phyloP scores from a whole-genome alignment of 208 protist genomes.

The Leishmania martiniquensis region DNA sequence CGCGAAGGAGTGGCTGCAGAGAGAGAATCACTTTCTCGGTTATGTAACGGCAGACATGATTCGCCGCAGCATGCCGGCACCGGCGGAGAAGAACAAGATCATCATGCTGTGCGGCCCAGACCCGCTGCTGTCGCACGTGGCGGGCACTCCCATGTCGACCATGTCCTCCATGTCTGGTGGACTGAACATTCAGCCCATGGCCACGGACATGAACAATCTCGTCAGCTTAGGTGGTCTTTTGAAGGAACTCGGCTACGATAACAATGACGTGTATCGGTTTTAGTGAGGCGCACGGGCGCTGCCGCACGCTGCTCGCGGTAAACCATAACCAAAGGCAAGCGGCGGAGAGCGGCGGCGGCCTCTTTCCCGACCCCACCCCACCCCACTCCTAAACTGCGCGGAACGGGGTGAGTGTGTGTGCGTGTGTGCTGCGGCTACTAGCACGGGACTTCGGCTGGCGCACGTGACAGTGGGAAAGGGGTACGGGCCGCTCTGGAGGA shows the following conservation, averaged over 20 bases:
- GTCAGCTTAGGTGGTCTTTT: slow-evolving; percentile 78
- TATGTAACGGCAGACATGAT: slow-evolving; percentile 85
- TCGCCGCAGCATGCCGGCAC: slow-evolving; percentile 72
- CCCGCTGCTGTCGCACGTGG: slow-evolving; percentile 80
- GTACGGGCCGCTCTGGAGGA: too few relatives aligned
- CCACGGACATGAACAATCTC: slow-evolving; percentile 87
- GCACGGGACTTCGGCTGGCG: too few relatives aligned
- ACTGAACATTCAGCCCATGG: slow-evolving; percentile 80
- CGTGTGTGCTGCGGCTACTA: too few relatives aligned
- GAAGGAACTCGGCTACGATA: slow-evolving; percentile 80
- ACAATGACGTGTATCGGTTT: slow-evolving; percentile 89
- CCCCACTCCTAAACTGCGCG: too few relatives aligned
- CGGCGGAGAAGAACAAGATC: slow-evolving; percentile 78
- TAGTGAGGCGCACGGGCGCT: slow-evolving; percentile 23
- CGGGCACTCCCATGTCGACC: slow-evolving; percentile 76
- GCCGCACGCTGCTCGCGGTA: too few relatives aligned
- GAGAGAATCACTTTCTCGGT: slow-evolving; percentile 71
- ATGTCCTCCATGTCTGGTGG: slow-evolving; percentile 82
- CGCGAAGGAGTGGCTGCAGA: slow-evolving; percentile 69
- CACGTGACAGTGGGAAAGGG: too few relatives aligned
- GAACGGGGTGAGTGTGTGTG: too few relatives aligned
- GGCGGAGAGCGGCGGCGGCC: too few relatives aligned
- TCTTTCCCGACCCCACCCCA: too few relatives aligned
- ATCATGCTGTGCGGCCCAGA: slow-evolving; percentile 92
- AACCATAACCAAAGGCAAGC: too few relatives aligned